These are phyloP conservation scores for Penicillium bovifimosum DNA, from an alignment of 495 filamentous ascomycete genomes.

Conservation along the genomic window DNA sequence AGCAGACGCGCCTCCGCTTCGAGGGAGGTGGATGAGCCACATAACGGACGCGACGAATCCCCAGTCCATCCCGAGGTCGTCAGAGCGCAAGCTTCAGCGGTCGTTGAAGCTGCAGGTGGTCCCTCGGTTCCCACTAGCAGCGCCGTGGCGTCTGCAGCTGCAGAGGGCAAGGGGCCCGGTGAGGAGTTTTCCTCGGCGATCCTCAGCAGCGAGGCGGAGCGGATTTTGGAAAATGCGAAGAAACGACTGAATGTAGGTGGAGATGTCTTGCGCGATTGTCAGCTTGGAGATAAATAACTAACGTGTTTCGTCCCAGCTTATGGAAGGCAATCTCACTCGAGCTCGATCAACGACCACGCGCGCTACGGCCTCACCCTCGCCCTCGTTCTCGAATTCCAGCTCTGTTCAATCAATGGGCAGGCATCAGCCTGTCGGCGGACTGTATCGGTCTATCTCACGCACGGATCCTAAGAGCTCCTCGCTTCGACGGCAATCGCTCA, in stretches of 20 bases:
- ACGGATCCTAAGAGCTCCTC: conserved; percentile 34
- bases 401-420: conserved; percentile 19
- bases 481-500: conserved; percentile 36
- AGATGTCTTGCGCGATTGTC: neutral
- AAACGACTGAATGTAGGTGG: conserved; percentile 71
- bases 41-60: conserved; percentile 11
- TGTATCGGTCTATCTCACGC: conserved; percentile 41
- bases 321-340: conserved; percentile 83
- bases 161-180: conserved; percentile 32
- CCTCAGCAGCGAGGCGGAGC: conserved; percentile 75
- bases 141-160: conserved; percentile 20
- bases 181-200: conserved; percentile 62
- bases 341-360: conserved; percentile 71
- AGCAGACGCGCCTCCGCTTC: conserved; percentile 22
- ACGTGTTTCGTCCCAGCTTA: conserved; percentile 52
- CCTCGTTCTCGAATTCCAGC: conserved; percentile 23
- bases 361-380: conserved; percentile 51
- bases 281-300: conserved; percentile 8
- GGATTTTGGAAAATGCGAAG: conserved; percentile 88
- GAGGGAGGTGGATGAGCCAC: conserved; percentile 14
- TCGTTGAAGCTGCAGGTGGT: neutral
- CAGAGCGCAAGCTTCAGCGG: conserved; percentile 3
- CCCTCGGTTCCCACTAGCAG: conserved; percentile 6
- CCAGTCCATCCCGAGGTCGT: conserved; percentile 4
- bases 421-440: conserved; percentile 31